Evolutionary conservation across 257 asterid genomes (phyloP), one percentile per base, ranked within the genome.

Genomic region (Knoxia roxburghii): DNA sequence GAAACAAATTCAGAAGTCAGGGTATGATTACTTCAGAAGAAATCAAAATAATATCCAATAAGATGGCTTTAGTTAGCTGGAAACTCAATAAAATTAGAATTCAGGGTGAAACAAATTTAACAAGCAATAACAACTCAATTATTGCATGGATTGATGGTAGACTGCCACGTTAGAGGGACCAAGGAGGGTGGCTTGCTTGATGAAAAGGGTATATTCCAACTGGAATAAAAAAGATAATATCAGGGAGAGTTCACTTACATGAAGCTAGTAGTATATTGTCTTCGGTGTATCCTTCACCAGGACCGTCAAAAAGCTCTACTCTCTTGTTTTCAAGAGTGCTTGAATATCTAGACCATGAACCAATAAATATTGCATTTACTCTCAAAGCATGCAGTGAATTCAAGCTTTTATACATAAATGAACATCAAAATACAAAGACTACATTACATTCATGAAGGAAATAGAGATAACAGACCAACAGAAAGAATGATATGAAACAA

Each of bases 271-370:
- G 80, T 54, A 79, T 94, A 76, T 90, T 94, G 23, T 94, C 99
- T 82, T 94, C 97, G 26, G 82, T 88, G 79, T 80, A 83, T 52
- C 96, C 95, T 88, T 90, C 99, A 53, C 85, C 86, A 26, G 99
- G 95, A 53, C 95, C 97, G 79, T 90, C 99, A 45, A 94, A 94
- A 69, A 94, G 89, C 80, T 94, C 99, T 76, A 83, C 95, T 66
- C 96, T 83, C 80, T 84, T 94, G 90, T 83, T 86, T 37, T 93
- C 97, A 69, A 90, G 90, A 82, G 71, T 88, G 86, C 81, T 87
- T 70, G 99, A 85, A 62, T 90, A 85, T 84, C 97, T 94, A 72
- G 53, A 81, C 58, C 72, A 73, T 63, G 71, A 78, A 61, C 64
- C 65, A 76, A 43, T 65, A 52, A 69, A 60, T 24, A 23, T 53